Evolutionary conservation across 2,329 filamentous ascomycete genomes (phyloP).

Genomic region (Elsinoe necatrix): DNA sequence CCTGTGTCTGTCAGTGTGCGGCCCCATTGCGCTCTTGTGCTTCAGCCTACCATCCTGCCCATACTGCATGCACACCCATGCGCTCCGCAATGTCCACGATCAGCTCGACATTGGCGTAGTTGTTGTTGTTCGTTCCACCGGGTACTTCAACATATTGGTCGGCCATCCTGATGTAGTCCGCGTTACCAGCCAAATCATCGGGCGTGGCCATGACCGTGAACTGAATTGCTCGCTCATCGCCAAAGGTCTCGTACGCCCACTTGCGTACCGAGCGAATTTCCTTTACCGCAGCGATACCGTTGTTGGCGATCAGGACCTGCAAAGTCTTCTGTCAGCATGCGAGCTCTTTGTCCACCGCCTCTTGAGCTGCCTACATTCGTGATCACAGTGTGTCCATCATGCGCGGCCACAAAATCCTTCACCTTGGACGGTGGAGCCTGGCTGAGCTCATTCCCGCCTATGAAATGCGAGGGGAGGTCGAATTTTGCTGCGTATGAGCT

Average conservation of each 20-base stretch:
- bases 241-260: constrained; percentile 99
- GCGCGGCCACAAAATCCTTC: constrained; percentile 86
- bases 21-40: not conserved
- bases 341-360: constrained; percentile 9
- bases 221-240: constrained; percentile 94
- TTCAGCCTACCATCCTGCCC: constrained; percentile 82
- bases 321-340: constrained; percentile 13
- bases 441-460: constrained; percentile 82
- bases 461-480: constrained; percentile 85
- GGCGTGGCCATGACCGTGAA: constrained; percentile 99
- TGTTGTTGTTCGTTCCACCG: constrained; percentile 99
- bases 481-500: constrained; percentile 71
- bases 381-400: constrained; percentile 96
- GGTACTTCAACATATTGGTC: constrained; percentile 99
- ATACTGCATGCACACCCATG: constrained; percentile 96
- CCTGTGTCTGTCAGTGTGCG: constrained; percentile 42
- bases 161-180: constrained; percentile 98
- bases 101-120: constrained; percentile 98
- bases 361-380: constrained; percentile 64
- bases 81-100: constrained; percentile 98
- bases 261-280: constrained; percentile 98
- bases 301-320: constrained; percentile 97
- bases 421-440: constrained; percentile 77
- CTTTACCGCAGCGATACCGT: constrained; percentile 98
- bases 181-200: constrained; percentile 93